phyloP scores from a whole-genome alignment of 768 basidiomycete genomes.

The Agaricus bisporus region DNA sequence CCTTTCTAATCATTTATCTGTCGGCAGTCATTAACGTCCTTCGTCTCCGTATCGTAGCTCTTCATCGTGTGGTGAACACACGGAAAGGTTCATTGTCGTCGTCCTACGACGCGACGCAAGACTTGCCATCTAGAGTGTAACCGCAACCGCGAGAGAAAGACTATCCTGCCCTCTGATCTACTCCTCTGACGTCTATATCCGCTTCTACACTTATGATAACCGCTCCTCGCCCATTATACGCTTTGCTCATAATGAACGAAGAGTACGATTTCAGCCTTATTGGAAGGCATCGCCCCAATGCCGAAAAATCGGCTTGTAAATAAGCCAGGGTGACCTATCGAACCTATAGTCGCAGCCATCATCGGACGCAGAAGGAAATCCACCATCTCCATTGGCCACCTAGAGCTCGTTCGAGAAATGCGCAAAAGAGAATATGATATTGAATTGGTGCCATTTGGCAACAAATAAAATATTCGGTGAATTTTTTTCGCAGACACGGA shows the following conservation, averaged over 20 bases:
- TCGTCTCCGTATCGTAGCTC: constrained; percentile 24
- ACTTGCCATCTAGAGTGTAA: background rate
- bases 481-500: too few species aligned
- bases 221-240: background rate
- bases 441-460: too few species aligned
- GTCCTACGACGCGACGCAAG: background rate
- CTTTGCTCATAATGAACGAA: background rate
- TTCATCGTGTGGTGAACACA: constrained; percentile 12
- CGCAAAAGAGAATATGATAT: too few species aligned
- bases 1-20: background rate
- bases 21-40: constrained; percentile 28
- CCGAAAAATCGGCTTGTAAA: background rate
- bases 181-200: background rate
- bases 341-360: too few species aligned
- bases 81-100: background rate
- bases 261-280: background rate
- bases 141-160: background rate
- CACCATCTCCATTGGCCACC: too few species aligned
- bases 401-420: too few species aligned
- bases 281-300: background rate
- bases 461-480: too few species aligned
- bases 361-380: too few species aligned
- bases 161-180: background rate
- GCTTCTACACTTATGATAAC: background rate
- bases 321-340: too few species aligned